Conservation (phyloP, 805 yeast genomes). For the Lipomyces orientalis region DNA sequence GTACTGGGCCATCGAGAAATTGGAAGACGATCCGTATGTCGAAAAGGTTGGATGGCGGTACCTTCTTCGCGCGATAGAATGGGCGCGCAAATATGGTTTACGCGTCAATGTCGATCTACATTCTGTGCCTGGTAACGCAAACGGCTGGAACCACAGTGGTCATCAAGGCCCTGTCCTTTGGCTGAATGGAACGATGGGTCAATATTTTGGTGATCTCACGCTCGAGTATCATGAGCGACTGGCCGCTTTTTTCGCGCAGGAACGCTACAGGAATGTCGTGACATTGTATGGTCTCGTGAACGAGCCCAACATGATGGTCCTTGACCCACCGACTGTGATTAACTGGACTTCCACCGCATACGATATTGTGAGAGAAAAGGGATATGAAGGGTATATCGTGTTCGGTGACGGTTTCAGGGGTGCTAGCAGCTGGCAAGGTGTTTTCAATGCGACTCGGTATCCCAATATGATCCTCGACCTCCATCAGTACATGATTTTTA, state of each 20-base stretch:
- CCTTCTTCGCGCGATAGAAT: slow-evolving; percentile 65
- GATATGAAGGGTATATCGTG: slow-evolving; percentile 57
- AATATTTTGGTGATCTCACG: slow-evolving; percentile 52
- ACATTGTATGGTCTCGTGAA: slow-evolving; percentile 81
- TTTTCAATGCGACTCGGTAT: slow-evolving; percentile 51
- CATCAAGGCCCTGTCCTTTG: slow-evolving; percentile 54
- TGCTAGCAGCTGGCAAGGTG: slow-evolving; percentile 64
- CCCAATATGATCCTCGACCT: slow-evolving; percentile 80
- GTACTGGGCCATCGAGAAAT: slow-evolving; percentile 82
- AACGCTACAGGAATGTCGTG: slow-evolving; percentile 67
- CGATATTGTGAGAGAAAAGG: slow-evolving; percentile 58
- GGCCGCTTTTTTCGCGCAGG: slow-evolving; percentile 65
- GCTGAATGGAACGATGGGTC: slow-evolving; percentile 55
- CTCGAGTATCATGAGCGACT: slow-evolving; percentile 59
- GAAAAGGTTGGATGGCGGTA: slow-evolving; percentile 62
- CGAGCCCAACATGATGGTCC: slow-evolving; percentile 62
- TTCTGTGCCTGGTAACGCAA: slow-evolving; percentile 84
- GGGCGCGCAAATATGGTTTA: slow-evolving; percentile 66
- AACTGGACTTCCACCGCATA: slow-evolving; percentile 62
- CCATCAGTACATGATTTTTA: slow-evolving; percentile 84
- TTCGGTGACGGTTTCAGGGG: slow-evolving; percentile 80
- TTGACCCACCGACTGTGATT: slow-evolving; percentile 66
- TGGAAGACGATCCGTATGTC: slow-evolving; percentile 77
- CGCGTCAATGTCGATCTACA: slow-evolving; percentile 79
- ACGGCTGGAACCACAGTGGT: slow-evolving; percentile 86